A percentile compares a stretch with the other conserved stretches of the same genome.
Evolutionary conservation across 768 basidiomycete genomes (phyloP).

Genomic region (Kwoniella sp.): DNA sequence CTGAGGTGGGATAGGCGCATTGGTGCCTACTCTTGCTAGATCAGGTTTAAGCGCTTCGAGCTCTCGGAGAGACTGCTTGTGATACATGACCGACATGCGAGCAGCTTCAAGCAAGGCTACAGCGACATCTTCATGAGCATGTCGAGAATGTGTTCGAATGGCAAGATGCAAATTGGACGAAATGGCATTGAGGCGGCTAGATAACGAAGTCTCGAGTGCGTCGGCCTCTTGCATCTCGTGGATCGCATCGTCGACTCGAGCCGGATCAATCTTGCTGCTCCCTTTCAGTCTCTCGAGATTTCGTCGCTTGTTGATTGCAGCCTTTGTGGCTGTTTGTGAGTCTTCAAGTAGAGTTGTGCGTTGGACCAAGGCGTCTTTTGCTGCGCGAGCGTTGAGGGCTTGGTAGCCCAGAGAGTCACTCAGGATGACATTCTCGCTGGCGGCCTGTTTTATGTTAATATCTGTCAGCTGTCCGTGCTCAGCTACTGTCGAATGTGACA

Average conservation of each 20-base stretch:
- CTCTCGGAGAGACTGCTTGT: constrained; percentile 82
- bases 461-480: background rate
- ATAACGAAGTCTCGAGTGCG: constrained; percentile 81
- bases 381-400: constrained; percentile 92
- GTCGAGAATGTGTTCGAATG: constrained; percentile 76
- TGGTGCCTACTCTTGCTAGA: constrained; percentile 58
- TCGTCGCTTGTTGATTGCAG: constrained; percentile 86
- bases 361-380: constrained; percentile 81
- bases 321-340: constrained; percentile 88
- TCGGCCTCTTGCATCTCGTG: constrained; percentile 65
- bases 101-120: constrained; percentile 89
- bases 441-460: constrained; percentile 59
- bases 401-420: constrained; percentile 97
- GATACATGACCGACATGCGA: constrained; percentile 86
- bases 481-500: too few relatives aligned
- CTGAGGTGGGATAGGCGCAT: constrained; percentile 12
- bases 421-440: constrained; percentile 90
- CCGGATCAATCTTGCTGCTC: constrained; percentile 66
- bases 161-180: constrained; percentile 89
- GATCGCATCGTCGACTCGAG: constrained; percentile 58
- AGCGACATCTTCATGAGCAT: constrained; percentile 88
- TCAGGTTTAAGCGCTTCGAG: constrained; percentile 80
- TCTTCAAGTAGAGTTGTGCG: constrained; percentile 90
- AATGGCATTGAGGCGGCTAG: constrained; percentile 84
- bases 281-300: constrained; percentile 66